Conservation (phyloP, 2,329 filamentous ascomycete species). For the Botrytis pseudocinerea region DNA sequence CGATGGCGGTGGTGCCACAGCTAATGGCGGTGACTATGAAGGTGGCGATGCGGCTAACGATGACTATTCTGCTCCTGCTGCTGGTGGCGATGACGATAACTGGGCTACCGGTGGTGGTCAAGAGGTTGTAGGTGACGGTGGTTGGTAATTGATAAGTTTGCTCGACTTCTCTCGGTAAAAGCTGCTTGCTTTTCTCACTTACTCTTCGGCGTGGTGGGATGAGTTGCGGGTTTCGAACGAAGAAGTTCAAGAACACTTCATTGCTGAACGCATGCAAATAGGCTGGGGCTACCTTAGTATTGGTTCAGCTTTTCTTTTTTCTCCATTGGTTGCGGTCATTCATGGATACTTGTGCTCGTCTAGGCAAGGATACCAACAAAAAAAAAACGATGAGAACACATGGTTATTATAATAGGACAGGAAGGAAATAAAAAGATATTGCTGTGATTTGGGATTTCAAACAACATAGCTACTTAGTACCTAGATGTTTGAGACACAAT, state of each 20-base stretch:
- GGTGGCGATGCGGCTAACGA: neutral
- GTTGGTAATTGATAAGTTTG: conserved; percentile 14
- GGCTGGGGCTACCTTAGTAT: neutral
- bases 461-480: conserved; percentile 11
- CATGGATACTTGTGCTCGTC: neutral
- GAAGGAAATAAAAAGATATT: neutral
- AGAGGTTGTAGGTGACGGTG: neutral
- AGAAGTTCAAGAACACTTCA: neutral
- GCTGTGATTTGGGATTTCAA: conserved; percentile 2
- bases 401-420: neutral
- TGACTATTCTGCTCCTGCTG: conserved; percentile 6
- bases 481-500: conserved; percentile 17
- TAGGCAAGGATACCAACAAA: conserved; percentile 7
- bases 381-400: neutral
- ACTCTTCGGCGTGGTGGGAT: neutral
- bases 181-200: neutral
- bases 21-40: neutral
- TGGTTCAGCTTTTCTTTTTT: neutral
- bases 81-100: conserved; percentile 12
- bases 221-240: neutral
- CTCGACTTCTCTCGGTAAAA: neutral
- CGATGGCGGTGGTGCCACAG: conserved; percentile 8
- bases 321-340: conserved; percentile 4
- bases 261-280: conserved; percentile 2
- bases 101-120: conserved; percentile 13